Conservation (phyloP, 495 filamentous ascomycete genomes). For the Xylaria longipes region DNA sequence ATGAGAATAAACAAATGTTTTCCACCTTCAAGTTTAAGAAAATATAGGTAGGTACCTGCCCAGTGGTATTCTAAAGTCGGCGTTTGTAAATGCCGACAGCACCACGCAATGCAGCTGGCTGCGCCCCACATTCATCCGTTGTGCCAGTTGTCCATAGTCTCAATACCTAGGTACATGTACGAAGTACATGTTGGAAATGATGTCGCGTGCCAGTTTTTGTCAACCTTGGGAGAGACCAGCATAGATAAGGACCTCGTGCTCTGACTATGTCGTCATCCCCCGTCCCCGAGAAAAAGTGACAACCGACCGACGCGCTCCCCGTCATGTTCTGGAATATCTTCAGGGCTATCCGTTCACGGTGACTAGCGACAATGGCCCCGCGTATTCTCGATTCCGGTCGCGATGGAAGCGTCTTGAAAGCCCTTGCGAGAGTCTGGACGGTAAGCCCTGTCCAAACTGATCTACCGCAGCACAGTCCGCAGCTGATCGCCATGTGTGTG, state of each 20-base stretch:
- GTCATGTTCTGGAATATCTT: constrained; percentile 42
- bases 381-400: constrained; percentile 31
- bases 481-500: constrained; percentile 11
- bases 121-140: too few species aligned
- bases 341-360: constrained; percentile 51
- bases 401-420: constrained; percentile 42
- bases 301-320: background rate
- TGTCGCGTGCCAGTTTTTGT: constrained; percentile 18
- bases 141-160: background rate
- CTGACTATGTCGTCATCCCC: constrained; percentile 6
- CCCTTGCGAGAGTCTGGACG: constrained; percentile 59
- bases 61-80: background rate
- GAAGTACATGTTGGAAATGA: background rate
- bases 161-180: background rate
- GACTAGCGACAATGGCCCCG: constrained; percentile 50
- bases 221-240: background rate
- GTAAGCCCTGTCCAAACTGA: constrained; percentile 33
- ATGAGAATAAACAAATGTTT: background rate
- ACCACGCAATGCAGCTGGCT: background rate
- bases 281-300: background rate
- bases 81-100: background rate
- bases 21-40: background rate
- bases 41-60: background rate
- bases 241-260: constrained; percentile 4
- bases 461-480: background rate